Evolutionary conservation across 78 protist species (phyloP).

Genomic region (slime mould (Dictyostelium discoideum)): dicty_2.7 NC_007088.5:1693501-1694000

Average conservation of each 20-base stretch:
- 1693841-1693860: slow-evolving; percentile 44
- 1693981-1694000: slow-evolving; percentile 40
- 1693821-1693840: slow-evolving; percentile 6
- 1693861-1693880: slow-evolving; percentile 5
- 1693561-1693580: no score
- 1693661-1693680: not conserved
- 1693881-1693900: slow-evolving; percentile 8
- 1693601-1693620: no score
- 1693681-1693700: not conserved
- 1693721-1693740: not conserved
- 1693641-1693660: not conserved
- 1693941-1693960: slow-evolving; percentile 27
- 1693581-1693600: no score
- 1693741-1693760: not conserved
- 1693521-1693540: no score
- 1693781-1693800: slow-evolving; percentile 41
- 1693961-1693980: not conserved
- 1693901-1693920: not conserved
- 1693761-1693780: slow-evolving; percentile 43
- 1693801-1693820: slow-evolving; percentile 26
- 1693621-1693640: no score
- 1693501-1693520: no score
- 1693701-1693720: not conserved
- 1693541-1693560: no score
- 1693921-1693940: slow-evolving; percentile 8